Conservation (phyloP, 2,329 filamentous ascomycete species). For the Claviceps digitariae region DNA sequence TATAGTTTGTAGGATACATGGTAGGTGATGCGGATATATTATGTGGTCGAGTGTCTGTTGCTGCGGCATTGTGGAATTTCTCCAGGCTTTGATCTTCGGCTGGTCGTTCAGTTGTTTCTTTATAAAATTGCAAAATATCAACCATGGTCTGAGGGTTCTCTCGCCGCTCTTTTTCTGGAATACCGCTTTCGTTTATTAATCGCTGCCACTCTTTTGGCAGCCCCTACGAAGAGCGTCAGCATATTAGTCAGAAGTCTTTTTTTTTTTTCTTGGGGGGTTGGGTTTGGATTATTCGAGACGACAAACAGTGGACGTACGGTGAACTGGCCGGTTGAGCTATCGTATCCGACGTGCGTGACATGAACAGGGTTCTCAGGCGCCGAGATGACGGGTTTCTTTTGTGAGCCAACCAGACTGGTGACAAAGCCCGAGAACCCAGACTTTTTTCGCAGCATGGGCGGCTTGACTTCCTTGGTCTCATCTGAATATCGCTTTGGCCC, state of each 20-base stretch:
- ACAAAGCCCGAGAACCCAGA: slow-evolving; percentile 80
- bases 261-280: neutral
- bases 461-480: slow-evolving; percentile 53
- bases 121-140: slow-evolving; percentile 93
- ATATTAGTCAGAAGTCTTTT: neutral
- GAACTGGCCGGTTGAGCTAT: slow-evolving; percentile 91
- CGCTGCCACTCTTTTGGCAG: slow-evolving; percentile 97
- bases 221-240: slow-evolving; percentile 42
- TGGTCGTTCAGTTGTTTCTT: slow-evolving; percentile 72
- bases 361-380: slow-evolving; percentile 95
- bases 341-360: slow-evolving; percentile 94
- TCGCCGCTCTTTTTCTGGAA: slow-evolving; percentile 89
- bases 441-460: slow-evolving; percentile 60
- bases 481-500: slow-evolving; percentile 66
- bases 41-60: slow-evolving; percentile 36
- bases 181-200: slow-evolving; percentile 87
- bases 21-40: slow-evolving; percentile 32
- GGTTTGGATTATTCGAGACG: too few relatives aligned
- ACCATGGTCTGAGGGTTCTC: slow-evolving; percentile 93
- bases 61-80: slow-evolving; percentile 83
- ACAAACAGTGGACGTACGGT: slow-evolving; percentile 42
- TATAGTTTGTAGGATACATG: slow-evolving; percentile 41
- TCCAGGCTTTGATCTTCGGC: slow-evolving; percentile 84
- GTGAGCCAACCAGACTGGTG: slow-evolving; percentile 70
- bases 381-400: slow-evolving; percentile 88